Base-by-base conservation (phyloP, 2,329 filamentous ascomycete species). In the Clarireedia paspali region DNA sequence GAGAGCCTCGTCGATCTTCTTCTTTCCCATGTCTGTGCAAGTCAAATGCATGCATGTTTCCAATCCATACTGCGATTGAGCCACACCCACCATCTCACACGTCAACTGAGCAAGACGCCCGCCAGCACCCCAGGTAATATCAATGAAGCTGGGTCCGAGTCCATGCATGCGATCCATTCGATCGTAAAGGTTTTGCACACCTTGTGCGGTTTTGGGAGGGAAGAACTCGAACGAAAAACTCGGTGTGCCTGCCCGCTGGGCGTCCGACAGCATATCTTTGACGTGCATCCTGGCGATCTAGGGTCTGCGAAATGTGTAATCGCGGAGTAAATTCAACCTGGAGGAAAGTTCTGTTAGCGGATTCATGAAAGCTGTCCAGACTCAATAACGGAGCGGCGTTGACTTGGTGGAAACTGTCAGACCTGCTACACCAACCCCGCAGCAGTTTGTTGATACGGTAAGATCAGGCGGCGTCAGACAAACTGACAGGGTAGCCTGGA, bases 161-260 rank as follows among this genome's bases (percentile, higher is more conserved):
- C 87, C 83, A 73, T 96, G 91, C 94, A 99, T 99, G 74, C 91
- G 91, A 74, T 99, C 94, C 89, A 99, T 97, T 65, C 94, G 89
- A 67, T 99, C 94, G 79, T 99, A 99, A 57, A 99, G 85, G 72
- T 99, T 99, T 76, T 99, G 94, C 12, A 99, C 92, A 79, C 94
- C 94, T 75, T 94, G 89, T 10, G 89, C 88, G 6, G 94, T 99
- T 77, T 99, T 99, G 40, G 94, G 94, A 51, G 94, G 94, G 75
- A 99, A 99, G 79, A 96, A 99, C 73, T 99, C 94, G 77, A 99
- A 99, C 58, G 94, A 99, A 79, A 96, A 96, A 70, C 91, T 94
- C 57, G 91, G 87, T 67, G 87, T 82, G 70, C 85, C 84, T 68
- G 85, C 83, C 75, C 82, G 81, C 74, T 91, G 84, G 73, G 91